phyloP scores from a whole-genome alignment of 2,329 filamentous ascomycete species.

The Cladosporium phlei region DNA sequence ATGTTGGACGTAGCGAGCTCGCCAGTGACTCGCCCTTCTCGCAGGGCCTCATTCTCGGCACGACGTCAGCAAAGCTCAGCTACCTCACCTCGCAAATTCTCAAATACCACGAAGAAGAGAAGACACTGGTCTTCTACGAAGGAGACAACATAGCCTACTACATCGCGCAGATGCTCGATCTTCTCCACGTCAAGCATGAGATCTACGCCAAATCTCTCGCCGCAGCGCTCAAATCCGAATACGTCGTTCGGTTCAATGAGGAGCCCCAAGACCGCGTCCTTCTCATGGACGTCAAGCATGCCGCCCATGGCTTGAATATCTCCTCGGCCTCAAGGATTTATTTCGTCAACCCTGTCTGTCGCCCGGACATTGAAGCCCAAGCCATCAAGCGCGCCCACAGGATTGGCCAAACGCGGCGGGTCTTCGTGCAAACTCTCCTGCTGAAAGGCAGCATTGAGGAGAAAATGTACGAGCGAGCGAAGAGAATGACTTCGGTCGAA shows the following conservation, averaged over 20 bases:
- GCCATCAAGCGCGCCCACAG: constrained; percentile 85
- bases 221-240: constrained; percentile 61
- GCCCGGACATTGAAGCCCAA: constrained; percentile 79
- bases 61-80: constrained; percentile 78
- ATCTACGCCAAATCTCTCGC: constrained; percentile 63
- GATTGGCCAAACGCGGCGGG: constrained; percentile 74
- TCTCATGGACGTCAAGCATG: constrained; percentile 86
- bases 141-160: constrained; percentile 83
- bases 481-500: constrained; percentile 65
- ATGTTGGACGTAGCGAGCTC: constrained; percentile 8
- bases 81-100: constrained; percentile 74
- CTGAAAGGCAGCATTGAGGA: constrained; percentile 78
- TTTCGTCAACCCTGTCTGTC: constrained; percentile 83
- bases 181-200: constrained; percentile 58
- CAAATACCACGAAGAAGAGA: constrained; percentile 65
- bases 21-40: constrained; percentile 49
- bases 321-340: constrained; percentile 78
- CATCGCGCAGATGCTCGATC: constrained; percentile 74
- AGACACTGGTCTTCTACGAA: constrained; percentile 91
- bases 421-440: constrained; percentile 82
- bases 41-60: constrained; percentile 64
- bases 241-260: constrained; percentile 73
- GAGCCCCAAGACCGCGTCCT: constrained; percentile 67
- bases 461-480: constrained; percentile 68
- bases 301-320: constrained; percentile 83